These are phyloP conservation scores for Amanita pseudoporphyria DNA, from an alignment of 768 basidiomycete genomes.

Conservation along the genomic window DNA sequence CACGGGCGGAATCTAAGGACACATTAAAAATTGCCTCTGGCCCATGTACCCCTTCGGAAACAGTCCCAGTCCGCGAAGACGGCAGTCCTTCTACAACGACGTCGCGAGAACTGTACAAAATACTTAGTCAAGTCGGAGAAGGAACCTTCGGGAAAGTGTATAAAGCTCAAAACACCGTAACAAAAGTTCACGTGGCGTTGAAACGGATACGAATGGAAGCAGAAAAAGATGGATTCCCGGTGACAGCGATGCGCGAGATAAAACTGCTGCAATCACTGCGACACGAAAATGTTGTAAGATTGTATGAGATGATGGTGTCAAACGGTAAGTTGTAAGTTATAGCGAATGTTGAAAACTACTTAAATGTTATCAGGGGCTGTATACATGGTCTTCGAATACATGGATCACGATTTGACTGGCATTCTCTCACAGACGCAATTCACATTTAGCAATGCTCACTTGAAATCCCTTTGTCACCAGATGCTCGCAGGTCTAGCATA, in stretches of 20 bases:
- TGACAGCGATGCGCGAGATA: conserved; percentile 98
- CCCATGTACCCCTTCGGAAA: conserved; percentile 3
- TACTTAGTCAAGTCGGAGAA: conserved; percentile 92
- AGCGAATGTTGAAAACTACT: conserved; percentile 1
- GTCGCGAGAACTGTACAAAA: conserved; percentile 62
- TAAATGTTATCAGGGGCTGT: conserved; percentile 58
- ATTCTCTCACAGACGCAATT: conserved; percentile 88
- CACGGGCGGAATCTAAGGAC: neutral
- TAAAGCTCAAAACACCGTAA: conserved; percentile 81
- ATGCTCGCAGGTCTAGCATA: conserved; percentile 94
- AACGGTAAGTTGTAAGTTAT: conserved; percentile 50
- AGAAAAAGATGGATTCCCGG: conserved; percentile 96
- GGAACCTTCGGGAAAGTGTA: conserved; percentile 98
- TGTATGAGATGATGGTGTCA: conserved; percentile 99
- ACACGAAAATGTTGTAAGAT: conserved; percentile 80
- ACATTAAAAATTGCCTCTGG: neutral
- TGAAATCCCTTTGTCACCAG: conserved; percentile 93
- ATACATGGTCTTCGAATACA: conserved; percentile 99
- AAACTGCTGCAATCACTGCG: conserved; percentile 88
- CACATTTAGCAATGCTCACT: conserved; percentile 72
- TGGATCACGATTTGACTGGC: conserved; percentile 97
- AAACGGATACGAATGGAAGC: conserved; percentile 98
- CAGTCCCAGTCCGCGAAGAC: conserved; percentile 1
- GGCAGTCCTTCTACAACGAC: conserved; percentile 14
- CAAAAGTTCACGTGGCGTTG: conserved; percentile 74